Evolutionary conservation across 75 land plant genomes (phyloP), one percentile per base, ranked within the genome.

Genomic region (Cryptomeria japonica): DNA sequence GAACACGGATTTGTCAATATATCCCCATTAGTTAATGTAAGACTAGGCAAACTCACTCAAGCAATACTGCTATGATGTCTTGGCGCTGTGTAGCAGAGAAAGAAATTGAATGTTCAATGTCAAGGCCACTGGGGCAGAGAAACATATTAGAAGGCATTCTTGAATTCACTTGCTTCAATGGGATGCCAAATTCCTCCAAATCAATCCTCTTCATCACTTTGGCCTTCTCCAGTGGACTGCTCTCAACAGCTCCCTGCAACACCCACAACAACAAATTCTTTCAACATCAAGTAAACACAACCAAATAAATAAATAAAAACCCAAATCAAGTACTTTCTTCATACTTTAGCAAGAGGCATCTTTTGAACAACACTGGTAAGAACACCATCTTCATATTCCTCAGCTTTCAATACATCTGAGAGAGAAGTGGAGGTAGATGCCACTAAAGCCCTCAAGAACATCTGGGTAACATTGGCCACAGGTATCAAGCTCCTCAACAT

Each of bases 31-130:
- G 49, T 8, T 10, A 47, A 5, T 80, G 83, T 10, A 37, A 18
- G 37, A 80, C 2, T 10, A 80, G 22, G 32, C 0, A 14, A 84
- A 36, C 75, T 64, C 31, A 86, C 87, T 86, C 78, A 18, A 61
- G 87, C 15, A 86, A 78, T 9, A 86, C 46, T 36, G 78, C 41
- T 37, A 86, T 68, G 46, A 86, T 68, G 44, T 86, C 49, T 39
- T 86, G 87, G 49, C 46, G 46, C 47, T 86, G 77, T 10, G 87
- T 39, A 64, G 75, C 78, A 37, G 87, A 86, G 77, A 86, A 86
- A 16, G 49, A 39, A 64, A 86, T 86, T 28, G 72, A 38, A 11
- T 70, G 47, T 78, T 86, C 87, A 25, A 86, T 39, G 14, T 86
- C 87, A 10, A 86, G 38, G 19, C 78, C 87, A 8, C 87, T 86